These are phyloP conservation scores for Coemansia sp. DNA, from an alignment of 192 early-diverging fungal genomes.

Conservation along the genomic window DNA sequence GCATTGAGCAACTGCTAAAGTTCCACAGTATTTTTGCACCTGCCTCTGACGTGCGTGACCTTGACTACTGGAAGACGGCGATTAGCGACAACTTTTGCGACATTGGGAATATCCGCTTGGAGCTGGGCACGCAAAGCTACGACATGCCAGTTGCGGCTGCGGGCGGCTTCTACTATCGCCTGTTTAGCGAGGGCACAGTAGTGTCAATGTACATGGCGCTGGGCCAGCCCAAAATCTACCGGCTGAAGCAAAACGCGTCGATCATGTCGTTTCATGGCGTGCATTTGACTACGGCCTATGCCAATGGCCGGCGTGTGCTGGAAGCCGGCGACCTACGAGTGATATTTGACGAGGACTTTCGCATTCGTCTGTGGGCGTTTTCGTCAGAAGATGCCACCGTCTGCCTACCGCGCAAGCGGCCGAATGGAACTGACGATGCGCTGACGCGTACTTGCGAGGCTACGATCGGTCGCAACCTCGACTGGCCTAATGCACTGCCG, in stretches of 20 bases:
- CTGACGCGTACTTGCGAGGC: conserved; percentile 31
- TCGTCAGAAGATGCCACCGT: conserved; percentile 26
- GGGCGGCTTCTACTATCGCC: conserved; percentile 45
- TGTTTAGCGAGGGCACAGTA: conserved; percentile 41
- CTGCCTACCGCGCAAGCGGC: conserved; percentile 42
- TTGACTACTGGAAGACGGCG: conserved; percentile 33
- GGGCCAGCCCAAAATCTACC: conserved; percentile 18
- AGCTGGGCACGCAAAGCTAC: conserved; percentile 37
- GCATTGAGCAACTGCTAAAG: conserved; percentile 39
- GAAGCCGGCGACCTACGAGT: conserved; percentile 45
- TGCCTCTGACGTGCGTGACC: conserved; percentile 6
- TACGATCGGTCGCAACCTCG: conserved; percentile 47
- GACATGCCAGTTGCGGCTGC: conserved; percentile 44
- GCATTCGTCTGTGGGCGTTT: conserved; percentile 52
- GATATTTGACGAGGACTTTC: conserved; percentile 29
- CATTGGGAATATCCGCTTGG: conserved; percentile 33
- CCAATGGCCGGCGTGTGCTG: conserved; percentile 45
- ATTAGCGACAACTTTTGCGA: conserved; percentile 22
- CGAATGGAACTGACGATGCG: conserved; percentile 33
- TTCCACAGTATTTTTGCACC: conserved; percentile 34
- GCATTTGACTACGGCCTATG: conserved; percentile 37
- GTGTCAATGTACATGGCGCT: conserved; percentile 42
- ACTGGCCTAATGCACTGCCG: conserved; percentile 35
- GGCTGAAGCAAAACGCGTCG: conserved; percentile 8
- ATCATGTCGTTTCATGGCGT: conserved; percentile 41